Evolutionary conservation across 2,329 filamentous ascomycete genomes (phyloP), one percentile per base, ranked within the genome.

Genomic region (Fonsecaea erecta): DNA sequence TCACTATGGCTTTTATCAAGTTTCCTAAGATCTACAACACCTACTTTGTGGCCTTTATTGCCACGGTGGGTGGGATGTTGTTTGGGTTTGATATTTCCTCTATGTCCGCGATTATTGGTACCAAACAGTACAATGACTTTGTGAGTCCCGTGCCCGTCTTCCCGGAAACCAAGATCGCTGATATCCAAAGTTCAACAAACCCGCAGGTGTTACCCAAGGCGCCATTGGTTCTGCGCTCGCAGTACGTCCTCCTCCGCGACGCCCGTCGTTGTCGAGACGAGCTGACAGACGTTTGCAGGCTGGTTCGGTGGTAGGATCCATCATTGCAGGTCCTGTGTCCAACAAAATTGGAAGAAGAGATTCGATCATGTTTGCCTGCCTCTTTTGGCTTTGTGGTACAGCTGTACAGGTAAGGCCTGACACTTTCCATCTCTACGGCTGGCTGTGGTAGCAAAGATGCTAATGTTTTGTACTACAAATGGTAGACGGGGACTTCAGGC

Each of bases 31-130:
- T 82, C 63, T 84, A 84, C 74, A 85, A 85, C 75, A 78, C 80
- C 65, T 83, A 84, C 72, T 83, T 85, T 67, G 75, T 85, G 62
- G 83, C 82, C 21, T 74, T 81, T 52, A 78, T 85, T 56, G 79
- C 83, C 62, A 85, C 83, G 0, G 76, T 84, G 43, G 83, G 83
- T 48, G 83, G 82, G 21, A 80, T 81, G 78, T 75, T 83, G n/a
- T 85, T 85, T 65, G 84, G 84, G 60, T 85, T 86, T 70, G 84
- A 86, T 72, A 84, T 85, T 64, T 82, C 80, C 6, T 84, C 82
- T 3, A 84, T 85, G 81, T 80, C 77, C 55, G 83, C 82, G 48
- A 83, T 84, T 67, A 80, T 85, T 55, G 80, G 79, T 40, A 83
- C 82, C 0, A 53, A 76, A 1, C 82, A 85, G 71, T 85, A 84